phyloP scores from a whole-genome alignment of 768 basidiomycete species.

The Boletus rex-veris region DNA sequence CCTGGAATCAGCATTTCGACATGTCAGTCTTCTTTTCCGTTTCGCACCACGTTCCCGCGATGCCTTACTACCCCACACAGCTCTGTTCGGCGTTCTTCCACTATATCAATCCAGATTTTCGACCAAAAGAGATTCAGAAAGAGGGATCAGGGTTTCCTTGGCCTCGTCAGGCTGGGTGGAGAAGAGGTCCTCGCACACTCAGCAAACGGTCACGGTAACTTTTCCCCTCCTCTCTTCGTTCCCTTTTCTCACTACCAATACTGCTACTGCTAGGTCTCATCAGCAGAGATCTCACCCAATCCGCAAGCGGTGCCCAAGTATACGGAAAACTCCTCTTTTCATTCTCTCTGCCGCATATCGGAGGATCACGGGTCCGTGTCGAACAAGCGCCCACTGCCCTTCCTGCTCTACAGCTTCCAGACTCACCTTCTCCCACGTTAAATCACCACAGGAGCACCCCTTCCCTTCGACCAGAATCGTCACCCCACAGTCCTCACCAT shows the following conservation, averaged over 20 bases:
- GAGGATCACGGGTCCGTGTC: conserved; percentile 16
- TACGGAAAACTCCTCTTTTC: conserved; percentile 79
- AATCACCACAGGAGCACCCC: conserved; percentile 22
- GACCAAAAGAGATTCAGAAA: conserved; percentile 87
- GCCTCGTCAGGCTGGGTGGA: conserved; percentile 53
- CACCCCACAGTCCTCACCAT: conserved; percentile 14
- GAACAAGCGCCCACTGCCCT: conserved; percentile 16
- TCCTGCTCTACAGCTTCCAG: conserved; percentile 15
- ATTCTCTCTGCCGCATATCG: conserved; percentile 42
- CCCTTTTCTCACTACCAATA: background rate
- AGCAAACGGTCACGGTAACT: conserved; percentile 43
- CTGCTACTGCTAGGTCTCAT: conserved; percentile 52
- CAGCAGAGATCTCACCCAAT: conserved; percentile 52
- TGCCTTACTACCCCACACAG: conserved; percentile 34
- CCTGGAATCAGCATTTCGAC: conserved; percentile 87
- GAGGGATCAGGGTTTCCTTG: conserved; percentile 78
- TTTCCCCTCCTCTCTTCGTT: background rate
- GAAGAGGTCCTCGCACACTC: conserved; percentile 52
- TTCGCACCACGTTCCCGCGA: background rate
- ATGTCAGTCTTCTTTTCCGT: conserved; percentile 50
- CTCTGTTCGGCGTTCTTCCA: conserved; percentile 67
- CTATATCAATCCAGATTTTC: conserved; percentile 82
- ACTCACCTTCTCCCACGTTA: conserved; percentile 10
- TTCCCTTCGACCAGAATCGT: conserved; percentile 18
- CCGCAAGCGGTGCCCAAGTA: conserved; percentile 43